Percentiles rank a stretch among this genome's conserved stretches.
Conservation (phyloP, 805 yeast species). For the Kodamaea laetipori region DNA sequence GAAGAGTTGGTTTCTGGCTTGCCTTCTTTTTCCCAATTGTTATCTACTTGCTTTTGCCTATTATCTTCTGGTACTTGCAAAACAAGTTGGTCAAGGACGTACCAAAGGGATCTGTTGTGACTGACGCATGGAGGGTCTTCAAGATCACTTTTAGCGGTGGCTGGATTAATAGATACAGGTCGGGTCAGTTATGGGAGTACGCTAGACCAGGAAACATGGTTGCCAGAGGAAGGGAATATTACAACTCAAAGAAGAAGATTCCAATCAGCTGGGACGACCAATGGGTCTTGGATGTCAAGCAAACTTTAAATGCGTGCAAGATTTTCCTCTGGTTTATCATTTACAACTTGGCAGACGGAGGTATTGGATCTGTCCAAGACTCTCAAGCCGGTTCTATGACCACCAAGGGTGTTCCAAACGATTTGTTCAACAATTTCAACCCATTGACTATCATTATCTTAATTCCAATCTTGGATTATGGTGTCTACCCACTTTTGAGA, state of each 20-base stretch:
- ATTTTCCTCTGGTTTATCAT: constrained; percentile 47
- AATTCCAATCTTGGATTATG: constrained; percentile 51
- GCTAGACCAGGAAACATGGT: constrained; percentile 49
- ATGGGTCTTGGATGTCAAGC: constrained; percentile 48
- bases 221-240: constrained; percentile 42
- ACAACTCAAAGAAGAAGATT: constrained; percentile 22
- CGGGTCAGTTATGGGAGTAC: constrained; percentile 49
- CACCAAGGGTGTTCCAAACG: constrained; percentile 51
- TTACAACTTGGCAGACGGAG: constrained; percentile 46
- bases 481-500: constrained; percentile 49
- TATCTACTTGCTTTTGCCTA: constrained; percentile 34
- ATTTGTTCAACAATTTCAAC: constrained; percentile 55
- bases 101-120: constrained; percentile 51
- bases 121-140: constrained; percentile 43
- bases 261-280: constrained; percentile 44
- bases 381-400: constrained; percentile 59
- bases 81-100: constrained; percentile 30
- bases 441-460: constrained; percentile 54
- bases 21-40: constrained; percentile 52
- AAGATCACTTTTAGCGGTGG: constrained; percentile 44
- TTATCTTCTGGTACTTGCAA: constrained; percentile 29
- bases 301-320: constrained; percentile 47
- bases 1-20: constrained; percentile 55
- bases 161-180: constrained; percentile 43
- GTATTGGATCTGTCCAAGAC: constrained; percentile 50